Evolutionary conservation across 176 grass and related monocot species (phyloP), one percentile per base, ranked within the genome.

Genomic region (Musa beccarii): DNA sequence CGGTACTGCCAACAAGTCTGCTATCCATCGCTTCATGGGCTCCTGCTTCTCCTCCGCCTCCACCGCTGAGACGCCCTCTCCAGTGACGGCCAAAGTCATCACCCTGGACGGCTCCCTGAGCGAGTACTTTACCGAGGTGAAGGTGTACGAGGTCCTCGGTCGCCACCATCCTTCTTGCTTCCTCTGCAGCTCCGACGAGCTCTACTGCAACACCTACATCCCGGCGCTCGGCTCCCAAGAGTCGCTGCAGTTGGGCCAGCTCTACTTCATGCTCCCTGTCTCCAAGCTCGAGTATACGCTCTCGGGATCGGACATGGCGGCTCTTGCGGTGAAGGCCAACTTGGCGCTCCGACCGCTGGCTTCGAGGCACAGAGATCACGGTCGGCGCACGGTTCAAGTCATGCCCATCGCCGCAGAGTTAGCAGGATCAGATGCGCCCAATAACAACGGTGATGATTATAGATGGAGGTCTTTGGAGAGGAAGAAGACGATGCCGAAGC

Each of bases 131-230:
- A 34, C 20, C 9, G 66, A 75, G 0, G 55, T 68, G 26, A 86
- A 71, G 72, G 87, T 72, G 43, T 19, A 66, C 43, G 83, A 90
- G 55, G 84, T 82, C 13, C 78, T 96, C 73, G 20, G 19, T 54
- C 1, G 14, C 7, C 13, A 59, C 22, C 19, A 71, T 1, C 11
- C 52, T 11, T 49, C 34, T 8, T 15, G 49, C 63, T 86, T 97
- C 80, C n/a, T 97, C 11, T 97, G 90, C 82, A 82, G 80, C 82
- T 73, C 88, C 23, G 88, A 97, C 79, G 93, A 93, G 83, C 86
- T 93, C 69, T 4, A 76, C 26, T 63, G 62, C 77, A 84, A 89
- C 63, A 52, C 26, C 12, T 22, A 73, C 17, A 76, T 89, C 59
- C 69, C 55, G 54, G 87, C 83, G 21, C 23, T 96, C 79, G 68